phyloP scores from a whole-genome alignment of 306 rosid genomes.

The Corylus heterophylla region DNA sequence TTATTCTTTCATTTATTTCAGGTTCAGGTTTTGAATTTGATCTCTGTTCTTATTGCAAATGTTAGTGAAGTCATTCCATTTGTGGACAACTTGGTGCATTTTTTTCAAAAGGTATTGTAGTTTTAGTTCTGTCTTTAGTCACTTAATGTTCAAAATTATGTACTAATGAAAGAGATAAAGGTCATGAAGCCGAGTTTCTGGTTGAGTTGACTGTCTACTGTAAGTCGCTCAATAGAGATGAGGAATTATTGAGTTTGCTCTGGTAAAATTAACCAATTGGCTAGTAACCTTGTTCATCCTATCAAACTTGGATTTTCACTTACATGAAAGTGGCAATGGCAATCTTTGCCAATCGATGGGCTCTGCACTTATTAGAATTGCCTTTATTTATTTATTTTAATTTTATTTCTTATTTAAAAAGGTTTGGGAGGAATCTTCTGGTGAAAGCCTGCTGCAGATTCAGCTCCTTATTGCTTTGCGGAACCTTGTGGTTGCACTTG shows the following conservation, averaged over 20 bases:
- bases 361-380: slow-evolving; percentile 11
- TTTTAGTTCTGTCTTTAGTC: slow-evolving; percentile 14
- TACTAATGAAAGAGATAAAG: not conserved
- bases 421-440: slow-evolving; percentile 96
- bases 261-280: not conserved
- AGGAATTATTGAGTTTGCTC: slow-evolving; percentile 20
- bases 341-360: slow-evolving; percentile 12
- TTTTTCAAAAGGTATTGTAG: slow-evolving; percentile 77
- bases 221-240: slow-evolving; percentile 14
- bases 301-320: slow-evolving; percentile 26
- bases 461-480: slow-evolving; percentile 90
- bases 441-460: slow-evolving; percentile 94
- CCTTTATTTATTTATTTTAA: not conserved
- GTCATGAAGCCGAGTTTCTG: slow-evolving; percentile 3
- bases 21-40: slow-evolving; percentile 93
- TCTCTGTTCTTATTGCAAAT: slow-evolving; percentile 75
- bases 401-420: slow-evolving; percentile 34
- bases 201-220: slow-evolving; percentile 14
- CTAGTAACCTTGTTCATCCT: slow-evolving; percentile 6
- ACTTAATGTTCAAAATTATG: slow-evolving; percentile 5
- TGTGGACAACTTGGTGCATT: slow-evolving; percentile 73
- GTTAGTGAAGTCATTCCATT: slow-evolving; percentile 75
- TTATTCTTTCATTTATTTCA: slow-evolving; percentile 44
- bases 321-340: slow-evolving; percentile 19
- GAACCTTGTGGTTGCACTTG: slow-evolving; percentile 89